Evolutionary conservation across 768 basidiomycete genomes (phyloP).

Genomic region (Lentinula sp.): DNA sequence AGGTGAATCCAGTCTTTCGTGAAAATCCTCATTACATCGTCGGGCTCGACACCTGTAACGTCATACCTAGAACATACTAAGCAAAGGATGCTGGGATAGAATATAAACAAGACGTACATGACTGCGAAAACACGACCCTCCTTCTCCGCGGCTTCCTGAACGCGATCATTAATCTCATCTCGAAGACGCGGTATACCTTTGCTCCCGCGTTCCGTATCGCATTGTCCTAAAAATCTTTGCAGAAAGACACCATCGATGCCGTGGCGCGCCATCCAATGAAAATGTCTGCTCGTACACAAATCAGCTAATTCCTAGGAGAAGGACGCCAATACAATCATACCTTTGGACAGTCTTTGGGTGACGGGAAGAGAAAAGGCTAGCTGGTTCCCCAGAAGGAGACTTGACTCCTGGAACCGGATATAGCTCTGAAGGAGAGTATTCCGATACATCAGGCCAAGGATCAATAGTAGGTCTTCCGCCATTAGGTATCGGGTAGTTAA

Average conservation of each 20-base stretch:
- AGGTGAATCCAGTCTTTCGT: constrained; percentile 75
- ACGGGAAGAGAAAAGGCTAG: constrained; percentile 73
- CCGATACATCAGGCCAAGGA: constrained; percentile 74
- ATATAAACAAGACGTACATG: constrained; percentile 47
- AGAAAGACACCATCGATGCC: constrained; percentile 78
- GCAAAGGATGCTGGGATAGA: not conserved
- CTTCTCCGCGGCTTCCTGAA: constrained; percentile 71
- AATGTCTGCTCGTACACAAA: constrained; percentile 40
- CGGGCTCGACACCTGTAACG: constrained; percentile 68
- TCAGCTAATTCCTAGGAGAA: not conserved
- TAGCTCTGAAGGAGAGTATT: constrained; percentile 65
- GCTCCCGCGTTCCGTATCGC: constrained; percentile 49
- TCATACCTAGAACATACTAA: constrained; percentile 59
- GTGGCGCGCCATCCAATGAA: constrained; percentile 80
- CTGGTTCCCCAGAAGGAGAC: constrained; percentile 48
- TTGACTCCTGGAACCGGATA: constrained; percentile 65
- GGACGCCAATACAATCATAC: constrained; percentile 19
- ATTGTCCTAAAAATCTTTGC: constrained; percentile 70
- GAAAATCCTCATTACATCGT: constrained; percentile 60
- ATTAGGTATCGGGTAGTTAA: constrained; percentile 56
- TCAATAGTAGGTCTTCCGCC: constrained; percentile 73
- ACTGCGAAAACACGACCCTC: constrained; percentile 81
- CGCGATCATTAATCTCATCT: constrained; percentile 69
- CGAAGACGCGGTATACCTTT: constrained; percentile 56
- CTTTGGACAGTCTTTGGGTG: constrained; percentile 67